Evolutionary conservation across 148 eudicot genomes (phyloP).

Genomic region (Fallopia convolvulus): DNA sequence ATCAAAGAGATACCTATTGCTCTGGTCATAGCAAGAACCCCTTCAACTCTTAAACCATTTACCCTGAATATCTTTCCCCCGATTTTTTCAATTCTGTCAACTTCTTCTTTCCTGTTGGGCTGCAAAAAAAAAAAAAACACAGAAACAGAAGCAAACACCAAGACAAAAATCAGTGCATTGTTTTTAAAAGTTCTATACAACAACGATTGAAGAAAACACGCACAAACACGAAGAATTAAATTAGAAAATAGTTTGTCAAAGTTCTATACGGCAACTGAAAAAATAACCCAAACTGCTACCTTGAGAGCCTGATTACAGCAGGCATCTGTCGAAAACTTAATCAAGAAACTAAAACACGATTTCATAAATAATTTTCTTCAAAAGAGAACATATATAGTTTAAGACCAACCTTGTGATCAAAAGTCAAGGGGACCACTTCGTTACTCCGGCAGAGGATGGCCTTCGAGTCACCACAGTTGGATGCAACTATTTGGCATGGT

Average conservation of each 20-base stretch:
- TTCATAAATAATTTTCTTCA: not conserved
- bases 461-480: conserved; percentile 9
- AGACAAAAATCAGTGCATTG: not conserved
- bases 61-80: conserved; percentile 6
- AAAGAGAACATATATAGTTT: not conserved
- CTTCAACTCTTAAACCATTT: conserved; percentile 8
- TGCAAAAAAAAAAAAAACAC: not conserved
- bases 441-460: conserved; percentile 3
- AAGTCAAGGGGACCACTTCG: not conserved
- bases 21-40: conserved; percentile 11
- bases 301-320: not conserved
- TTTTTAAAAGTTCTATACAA: not conserved
- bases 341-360: not conserved
- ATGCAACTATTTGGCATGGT: conserved; percentile 6
- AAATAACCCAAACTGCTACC: not conserved
- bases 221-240: not conserved
- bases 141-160: not conserved
- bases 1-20: conserved; percentile 5
- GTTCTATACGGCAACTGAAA: not conserved
- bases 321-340: not conserved
- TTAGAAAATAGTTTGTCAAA: not conserved
- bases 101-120: conserved; percentile 7
- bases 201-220: not conserved
- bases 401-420: conserved; percentile 9
- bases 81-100: conserved; percentile 2